phyloP scores from a whole-genome alignment of 352 stramenopile species.

The Globisporangium nodosum region DNA sequence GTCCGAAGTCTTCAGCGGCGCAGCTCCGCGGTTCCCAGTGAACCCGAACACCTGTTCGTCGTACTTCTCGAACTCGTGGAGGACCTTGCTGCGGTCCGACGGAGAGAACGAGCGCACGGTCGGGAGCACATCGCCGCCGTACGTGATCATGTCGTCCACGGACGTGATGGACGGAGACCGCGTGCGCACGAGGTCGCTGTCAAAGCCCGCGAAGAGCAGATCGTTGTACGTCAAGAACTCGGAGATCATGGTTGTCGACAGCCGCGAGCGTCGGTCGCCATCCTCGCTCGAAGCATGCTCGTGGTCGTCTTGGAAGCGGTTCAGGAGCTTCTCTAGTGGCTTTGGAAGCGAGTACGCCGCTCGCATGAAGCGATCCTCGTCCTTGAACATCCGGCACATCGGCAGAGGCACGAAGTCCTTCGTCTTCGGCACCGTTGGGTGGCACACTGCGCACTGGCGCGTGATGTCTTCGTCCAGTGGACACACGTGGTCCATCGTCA shows the following conservation, averaged over 20 bases:
- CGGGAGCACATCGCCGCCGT: constrained; percentile 28
- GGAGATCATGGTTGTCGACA: constrained; percentile 27
- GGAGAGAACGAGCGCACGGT: constrained; percentile 48
- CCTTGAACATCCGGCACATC: constrained; percentile 73
- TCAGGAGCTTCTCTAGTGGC: constrained; percentile 56
- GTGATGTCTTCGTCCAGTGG: constrained; percentile 65
- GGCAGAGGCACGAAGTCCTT: constrained; percentile 68
- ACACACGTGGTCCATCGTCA: constrained; percentile 66
- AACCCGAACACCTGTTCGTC: constrained; percentile 71
- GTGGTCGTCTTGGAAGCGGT: constrained; percentile 26
- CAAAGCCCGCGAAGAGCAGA: constrained; percentile 45
- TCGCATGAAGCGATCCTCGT: constrained; percentile 23
- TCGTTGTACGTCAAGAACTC: constrained; percentile 43
- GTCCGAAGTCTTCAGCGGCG: constrained; percentile 32
- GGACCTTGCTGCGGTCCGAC: constrained; percentile 33
- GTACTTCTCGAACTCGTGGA: constrained; percentile 61
- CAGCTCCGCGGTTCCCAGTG: constrained; percentile 9
- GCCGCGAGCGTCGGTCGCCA: constrained; percentile 20
- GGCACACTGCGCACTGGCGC: constrained; percentile 53
- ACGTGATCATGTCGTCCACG: constrained; percentile 38
- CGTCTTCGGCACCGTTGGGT: constrained; percentile 31
- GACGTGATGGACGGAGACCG: constrained; percentile 51
- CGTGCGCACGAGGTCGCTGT: constrained; percentile 61
- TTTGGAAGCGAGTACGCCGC: constrained; percentile 41
- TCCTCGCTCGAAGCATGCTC: constrained; percentile 20